Conservation (phyloP, 768 basidiomycete species). For the Podaxis sp. region DNA sequence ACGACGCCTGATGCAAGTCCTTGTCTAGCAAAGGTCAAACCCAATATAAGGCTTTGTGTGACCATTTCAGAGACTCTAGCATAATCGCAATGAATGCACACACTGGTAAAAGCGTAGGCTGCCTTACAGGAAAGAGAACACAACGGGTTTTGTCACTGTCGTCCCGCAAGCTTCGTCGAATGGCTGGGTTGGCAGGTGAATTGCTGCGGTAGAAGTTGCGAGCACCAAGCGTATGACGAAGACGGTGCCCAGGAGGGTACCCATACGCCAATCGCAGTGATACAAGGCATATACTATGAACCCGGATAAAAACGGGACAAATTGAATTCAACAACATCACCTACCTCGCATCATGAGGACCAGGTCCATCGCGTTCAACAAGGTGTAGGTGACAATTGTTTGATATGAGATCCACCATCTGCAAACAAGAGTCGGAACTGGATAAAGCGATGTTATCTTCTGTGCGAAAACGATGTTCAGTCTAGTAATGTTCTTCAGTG, state of each 20-base stretch:
- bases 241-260: background rate
- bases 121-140: background rate
- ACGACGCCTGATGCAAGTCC: background rate
- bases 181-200: background rate
- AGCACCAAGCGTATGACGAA: background rate
- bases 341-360: constrained; percentile 2
- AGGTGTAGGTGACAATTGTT: constrained; percentile 10
- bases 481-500: background rate
- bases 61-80: background rate
- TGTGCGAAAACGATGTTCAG: constrained; percentile 10
- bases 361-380: constrained; percentile 8
- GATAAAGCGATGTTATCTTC: constrained; percentile 9
- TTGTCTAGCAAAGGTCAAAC: background rate
- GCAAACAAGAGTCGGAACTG: constrained; percentile 12
- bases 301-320: background rate
- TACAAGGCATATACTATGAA: background rate
- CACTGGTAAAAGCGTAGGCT: background rate
- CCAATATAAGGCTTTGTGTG: background rate
- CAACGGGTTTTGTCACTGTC: background rate
- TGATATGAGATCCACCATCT: constrained; percentile 15
- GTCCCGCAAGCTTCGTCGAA: background rate
- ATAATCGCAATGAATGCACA: background rate
- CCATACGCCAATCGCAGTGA: background rate
- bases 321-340: background rate
- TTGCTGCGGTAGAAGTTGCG: background rate